Conservation (phyloP, 148 eudicot genomes). For the Vaccinium darrowii region DNA sequence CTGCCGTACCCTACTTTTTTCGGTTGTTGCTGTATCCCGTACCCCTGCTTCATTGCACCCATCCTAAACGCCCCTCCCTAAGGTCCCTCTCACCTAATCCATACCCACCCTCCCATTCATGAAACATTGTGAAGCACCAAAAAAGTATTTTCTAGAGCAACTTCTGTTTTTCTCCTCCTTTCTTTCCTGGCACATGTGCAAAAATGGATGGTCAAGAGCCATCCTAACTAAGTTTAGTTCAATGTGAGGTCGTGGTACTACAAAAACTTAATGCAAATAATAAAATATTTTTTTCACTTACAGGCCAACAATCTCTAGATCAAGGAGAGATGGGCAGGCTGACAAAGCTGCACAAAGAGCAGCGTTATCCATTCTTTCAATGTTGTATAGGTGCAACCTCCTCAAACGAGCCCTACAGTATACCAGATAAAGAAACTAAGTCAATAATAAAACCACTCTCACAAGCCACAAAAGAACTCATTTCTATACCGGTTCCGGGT, state of each 20-base stretch:
- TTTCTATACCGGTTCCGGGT: not conserved
- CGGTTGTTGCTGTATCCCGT: no score
- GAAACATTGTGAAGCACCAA: not conserved
- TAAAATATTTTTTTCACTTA: constrained; percentile 31
- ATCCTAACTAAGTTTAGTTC: not conserved
- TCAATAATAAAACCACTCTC: not conserved
- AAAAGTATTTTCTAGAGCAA: not conserved
- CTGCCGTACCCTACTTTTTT: no score
- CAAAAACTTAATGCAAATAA: not conserved
- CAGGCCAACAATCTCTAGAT: constrained; percentile 75
- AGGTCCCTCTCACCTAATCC: not conserved
- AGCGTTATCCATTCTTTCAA: constrained; percentile 57
- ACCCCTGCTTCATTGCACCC: no score
- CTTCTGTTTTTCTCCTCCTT: not conserved
- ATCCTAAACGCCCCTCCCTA: not conserved
- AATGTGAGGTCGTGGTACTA: not conserved
- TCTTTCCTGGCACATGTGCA: not conserved
- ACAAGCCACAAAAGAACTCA: not conserved
- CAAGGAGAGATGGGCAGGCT: constrained; percentile 59
- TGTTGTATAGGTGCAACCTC: constrained; percentile 58
- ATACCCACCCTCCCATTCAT: not conserved
- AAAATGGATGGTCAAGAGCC: constrained; percentile 5
- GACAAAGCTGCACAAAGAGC: constrained; percentile 51
- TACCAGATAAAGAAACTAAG: not conserved
- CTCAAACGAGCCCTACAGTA: constrained; percentile 44